Conservation (phyloP, 345 rosid species). For the Gossypium bickii region DNA sequence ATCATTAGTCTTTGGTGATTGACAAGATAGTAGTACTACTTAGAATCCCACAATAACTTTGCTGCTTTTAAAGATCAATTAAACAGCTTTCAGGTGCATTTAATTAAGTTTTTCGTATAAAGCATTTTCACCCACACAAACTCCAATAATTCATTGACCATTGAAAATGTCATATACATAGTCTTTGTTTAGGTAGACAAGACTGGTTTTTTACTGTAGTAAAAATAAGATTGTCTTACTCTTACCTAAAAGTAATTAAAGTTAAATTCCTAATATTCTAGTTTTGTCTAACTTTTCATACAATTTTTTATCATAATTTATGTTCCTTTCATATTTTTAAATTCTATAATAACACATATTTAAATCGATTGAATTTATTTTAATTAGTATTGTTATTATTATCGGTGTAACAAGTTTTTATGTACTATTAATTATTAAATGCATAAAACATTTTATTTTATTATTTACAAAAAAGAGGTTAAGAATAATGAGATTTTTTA, state of each 20-base stretch:
- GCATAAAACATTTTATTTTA: neutral
- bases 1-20: conserved; percentile 7
- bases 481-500: neutral
- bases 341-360: too few relatives aligned
- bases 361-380: too few relatives aligned
- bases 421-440: neutral
- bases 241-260: neutral
- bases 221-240: neutral
- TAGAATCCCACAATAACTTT: neutral
- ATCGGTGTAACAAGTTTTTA: too few relatives aligned
- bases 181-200: neutral
- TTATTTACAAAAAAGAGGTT: neutral
- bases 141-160: neutral
- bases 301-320: too few relatives aligned
- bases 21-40: neutral
- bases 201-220: too few relatives aligned
- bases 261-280: too few relatives aligned
- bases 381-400: neutral
- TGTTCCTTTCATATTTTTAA: too few relatives aligned
- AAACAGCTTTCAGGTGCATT: neutral
- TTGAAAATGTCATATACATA: neutral
- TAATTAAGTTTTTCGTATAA: neutral
- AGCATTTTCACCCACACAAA: neutral
- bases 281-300: too few relatives aligned
- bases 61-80: neutral